Evolutionary conservation across 768 basidiomycete genomes (phyloP), one percentile per base, ranked within the genome.

Genomic region (Fistulinella prunicolor): DNA sequence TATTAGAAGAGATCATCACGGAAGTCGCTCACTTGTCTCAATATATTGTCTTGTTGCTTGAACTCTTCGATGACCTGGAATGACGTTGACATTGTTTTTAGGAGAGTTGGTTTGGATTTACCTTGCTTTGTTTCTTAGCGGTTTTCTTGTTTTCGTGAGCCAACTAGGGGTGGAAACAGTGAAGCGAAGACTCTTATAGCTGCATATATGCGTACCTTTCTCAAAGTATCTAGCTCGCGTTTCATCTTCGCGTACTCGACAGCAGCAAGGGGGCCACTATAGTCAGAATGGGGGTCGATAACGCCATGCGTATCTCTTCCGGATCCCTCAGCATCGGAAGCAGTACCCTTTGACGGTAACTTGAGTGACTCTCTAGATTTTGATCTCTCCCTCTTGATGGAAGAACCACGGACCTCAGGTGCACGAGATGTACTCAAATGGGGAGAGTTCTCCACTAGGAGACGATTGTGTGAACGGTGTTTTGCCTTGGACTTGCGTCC

Each of bases 121-220:
- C 83, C 74, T 84, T 85, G 39, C 57, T 66, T 52, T 85, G 79
- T 49, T 79, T 80, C 67, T 75, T 82, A 0, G 73, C 60, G 0
- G 57, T 59, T 55, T 78, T 85, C 63, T 74, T 81, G 46, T 60
- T 67, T 16, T 81, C 76, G 19, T 70, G 64, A 6, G 72, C 57
- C 21, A 73, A 57, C 70, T 73, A 32, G 6, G 32, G 30, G 32
- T 3, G 12, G 26, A 19, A 17, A 59, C 17, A 66, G 50, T 20
- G 21, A 40, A 9, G 26, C 21, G 16, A 10, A 24, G 10, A 29
- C 34, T 19, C 7, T 24, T n/a, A 17, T 13, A 10, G 23, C 14
- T n/a, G 26, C 35, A 20, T 44, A 32, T 54, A 40, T 48, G 51
- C 59, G 43, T 28, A 67, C 70, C 59, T 72, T 79, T 64, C 79